A percentile compares a stretch with the other conserved stretches of the same genome.
Conservation (phyloP, 1,284 basidiomycete genomes). For the Prillingera fragicola region DNA sequence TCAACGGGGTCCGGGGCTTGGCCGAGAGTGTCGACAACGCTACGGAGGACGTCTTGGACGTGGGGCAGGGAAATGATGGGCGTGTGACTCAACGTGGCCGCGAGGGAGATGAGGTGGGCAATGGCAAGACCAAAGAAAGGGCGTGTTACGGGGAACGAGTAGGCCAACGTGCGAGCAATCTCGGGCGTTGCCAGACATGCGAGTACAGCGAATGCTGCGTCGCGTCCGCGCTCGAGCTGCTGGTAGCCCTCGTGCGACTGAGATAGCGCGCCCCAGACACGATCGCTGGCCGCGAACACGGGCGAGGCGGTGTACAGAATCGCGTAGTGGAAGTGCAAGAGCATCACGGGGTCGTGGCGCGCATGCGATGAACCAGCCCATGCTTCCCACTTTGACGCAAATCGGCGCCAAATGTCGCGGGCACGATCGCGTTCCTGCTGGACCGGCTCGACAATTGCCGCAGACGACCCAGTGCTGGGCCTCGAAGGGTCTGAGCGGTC, state of each 20-base stretch:
- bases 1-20: not conserved
- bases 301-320: constrained; percentile 41
- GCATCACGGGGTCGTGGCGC: constrained; percentile 27
- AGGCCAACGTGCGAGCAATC: constrained; percentile 41
- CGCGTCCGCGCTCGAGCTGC: constrained; percentile 39
- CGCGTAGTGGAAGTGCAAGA: constrained; percentile 42
- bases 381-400: constrained; percentile 29
- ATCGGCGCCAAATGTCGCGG: constrained; percentile 31
- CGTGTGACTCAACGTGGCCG: constrained; percentile 23
- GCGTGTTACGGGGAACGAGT: constrained; percentile 41
- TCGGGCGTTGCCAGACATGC: constrained; percentile 41
- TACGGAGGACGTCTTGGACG: constrained; percentile 32
- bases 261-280: constrained; percentile 37
- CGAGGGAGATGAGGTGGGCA: constrained; percentile 31
- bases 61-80: constrained; percentile 30
- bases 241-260: constrained; percentile 34
- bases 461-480: not conserved
- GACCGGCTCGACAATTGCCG: not conserved
- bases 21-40: constrained; percentile 31
- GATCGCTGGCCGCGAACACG: constrained; percentile 26
- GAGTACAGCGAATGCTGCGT: constrained; percentile 43
- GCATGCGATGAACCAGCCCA: constrained; percentile 34
- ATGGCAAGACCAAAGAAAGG: constrained; percentile 41
- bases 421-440: constrained; percentile 7
- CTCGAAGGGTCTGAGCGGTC: constrained; percentile 2